Percentiles rank a stretch among this genome's conserved stretches.
Conservation (phyloP, 208 protist genomes). For the Trypanosoma cruzi region DNA sequence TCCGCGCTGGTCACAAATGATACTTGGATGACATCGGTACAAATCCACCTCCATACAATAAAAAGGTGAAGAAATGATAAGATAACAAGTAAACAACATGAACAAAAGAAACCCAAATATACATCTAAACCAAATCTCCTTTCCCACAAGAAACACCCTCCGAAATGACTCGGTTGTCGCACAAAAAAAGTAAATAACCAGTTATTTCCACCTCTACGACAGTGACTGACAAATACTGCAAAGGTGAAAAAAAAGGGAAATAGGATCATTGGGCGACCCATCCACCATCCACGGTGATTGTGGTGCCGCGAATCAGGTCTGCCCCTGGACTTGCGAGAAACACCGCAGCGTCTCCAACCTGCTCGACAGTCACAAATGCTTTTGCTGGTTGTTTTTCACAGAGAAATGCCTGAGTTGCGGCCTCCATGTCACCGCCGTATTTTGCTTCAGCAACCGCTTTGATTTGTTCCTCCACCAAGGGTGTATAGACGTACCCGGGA, state of each 20-base stretch:
- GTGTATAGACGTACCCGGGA: constrained; percentile 47
- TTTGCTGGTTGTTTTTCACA: constrained; percentile 39
- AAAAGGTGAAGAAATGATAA: background rate
- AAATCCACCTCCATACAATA: background rate
- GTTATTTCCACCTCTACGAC: background rate
- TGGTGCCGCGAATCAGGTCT: constrained; percentile 31
- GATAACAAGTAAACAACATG: background rate
- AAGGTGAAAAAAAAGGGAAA: too few species aligned
- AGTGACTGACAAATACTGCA: background rate
- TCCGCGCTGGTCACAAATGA: background rate
- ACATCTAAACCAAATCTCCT: background rate
- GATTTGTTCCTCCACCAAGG: constrained; percentile 50
- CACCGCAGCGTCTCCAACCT: constrained; percentile 42
- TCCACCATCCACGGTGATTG: constrained; percentile 37
- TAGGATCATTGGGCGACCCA: constrained; percentile 31
- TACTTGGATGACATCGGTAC: too few species aligned
- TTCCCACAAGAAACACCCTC: background rate
- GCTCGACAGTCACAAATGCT: constrained; percentile 29
- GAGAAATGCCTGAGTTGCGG: constrained; percentile 28
- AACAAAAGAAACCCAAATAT: background rate
- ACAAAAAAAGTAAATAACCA: background rate
- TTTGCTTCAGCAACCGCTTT: constrained; percentile 16
- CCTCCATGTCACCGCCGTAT: constrained; percentile 32
- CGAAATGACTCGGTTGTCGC: background rate
- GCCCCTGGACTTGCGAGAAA: constrained; percentile 40